These are phyloP conservation scores for Candida buenavistaensis DNA, from an alignment of 1,139 yeast species.

Conservation along the genomic window DNA sequence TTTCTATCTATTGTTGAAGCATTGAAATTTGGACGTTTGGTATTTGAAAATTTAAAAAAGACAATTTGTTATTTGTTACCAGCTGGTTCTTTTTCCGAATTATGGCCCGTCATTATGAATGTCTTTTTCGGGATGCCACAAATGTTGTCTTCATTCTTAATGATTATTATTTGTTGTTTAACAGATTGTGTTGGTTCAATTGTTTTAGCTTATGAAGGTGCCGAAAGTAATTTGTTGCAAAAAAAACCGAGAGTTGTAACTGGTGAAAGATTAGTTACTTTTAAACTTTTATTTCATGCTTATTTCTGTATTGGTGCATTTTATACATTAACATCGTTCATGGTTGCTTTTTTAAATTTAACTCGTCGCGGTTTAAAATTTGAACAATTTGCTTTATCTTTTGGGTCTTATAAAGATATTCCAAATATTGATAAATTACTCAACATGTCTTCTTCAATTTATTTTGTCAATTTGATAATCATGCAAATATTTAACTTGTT, in stretches of 20 bases:
- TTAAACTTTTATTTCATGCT: conserved; percentile 42
- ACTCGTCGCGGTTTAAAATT: conserved; percentile 40
- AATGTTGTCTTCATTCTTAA: conserved; percentile 48
- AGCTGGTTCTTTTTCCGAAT: conserved; percentile 54
- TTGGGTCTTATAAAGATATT: conserved; percentile 33
- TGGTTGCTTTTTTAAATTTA: conserved; percentile 43
- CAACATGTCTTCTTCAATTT: conserved; percentile 45
- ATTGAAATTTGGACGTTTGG: conserved; percentile 47
- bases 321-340: conserved; percentile 42
- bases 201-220: conserved; percentile 45
- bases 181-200: conserved; percentile 51
- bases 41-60: conserved; percentile 52
- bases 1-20: conserved; percentile 52
- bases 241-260: conserved; percentile 46
- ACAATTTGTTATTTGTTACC: conserved; percentile 52
- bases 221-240: conserved; percentile 43
- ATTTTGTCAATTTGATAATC: conserved; percentile 50
- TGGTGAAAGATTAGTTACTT: conserved; percentile 45
- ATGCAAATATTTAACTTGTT: conserved; percentile 51
- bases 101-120: conserved; percentile 53
- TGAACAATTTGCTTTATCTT: conserved; percentile 34
- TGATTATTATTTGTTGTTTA: conserved; percentile 52
- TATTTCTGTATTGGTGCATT: conserved; percentile 46
- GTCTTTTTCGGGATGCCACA: conserved; percentile 53
- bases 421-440: conserved; percentile 24